Percentiles rank a stretch among this genome's conserved stretches.
These are phyloP conservation scores for Paramecium biaurelia DNA, from an alignment of 73 alveolate species.

Conservation along the genomic window DNA sequence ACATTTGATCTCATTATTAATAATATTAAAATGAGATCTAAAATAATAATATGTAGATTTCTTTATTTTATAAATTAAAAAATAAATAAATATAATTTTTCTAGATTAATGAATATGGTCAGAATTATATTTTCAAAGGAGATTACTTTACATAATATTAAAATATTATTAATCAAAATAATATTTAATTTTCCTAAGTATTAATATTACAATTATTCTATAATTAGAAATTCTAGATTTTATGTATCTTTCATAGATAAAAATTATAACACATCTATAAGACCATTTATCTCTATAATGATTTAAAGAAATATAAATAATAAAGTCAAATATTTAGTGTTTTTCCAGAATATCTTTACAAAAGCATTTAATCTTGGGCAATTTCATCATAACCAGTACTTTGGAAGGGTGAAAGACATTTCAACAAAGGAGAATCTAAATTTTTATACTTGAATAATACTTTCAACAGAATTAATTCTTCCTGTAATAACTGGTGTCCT, in stretches of 20 bases:
- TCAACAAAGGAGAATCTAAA: slow-evolving; percentile 6
- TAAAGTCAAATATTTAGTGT: not conserved
- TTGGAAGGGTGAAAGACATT: not conserved
- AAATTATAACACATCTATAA: too few species aligned
- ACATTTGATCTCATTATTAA: not conserved
- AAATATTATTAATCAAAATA: too few species aligned
- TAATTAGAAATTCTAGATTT: too few species aligned
- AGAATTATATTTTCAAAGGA: too few species aligned
- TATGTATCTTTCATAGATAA: too few species aligned
- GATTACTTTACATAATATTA: too few species aligned
- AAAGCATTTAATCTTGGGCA: not conserved
- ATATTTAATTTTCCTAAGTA: too few species aligned
- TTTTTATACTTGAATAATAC: not conserved
- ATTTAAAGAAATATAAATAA: not conserved
- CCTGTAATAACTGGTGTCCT: slow-evolving; percentile 55
- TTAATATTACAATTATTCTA: too few species aligned
- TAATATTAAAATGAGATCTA: not conserved
- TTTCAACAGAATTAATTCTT: slow-evolving; percentile 1
- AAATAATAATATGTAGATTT: not conserved
- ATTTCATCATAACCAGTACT: not conserved
- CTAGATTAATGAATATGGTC: not conserved
- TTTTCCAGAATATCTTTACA: not conserved
- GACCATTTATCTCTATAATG: too few species aligned
- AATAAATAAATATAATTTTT: not conserved
- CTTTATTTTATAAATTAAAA: not conserved